Base-by-base conservation (phyloP, 2,329 filamentous ascomycete genomes). In the Metarhizium anisopliae region DNA sequence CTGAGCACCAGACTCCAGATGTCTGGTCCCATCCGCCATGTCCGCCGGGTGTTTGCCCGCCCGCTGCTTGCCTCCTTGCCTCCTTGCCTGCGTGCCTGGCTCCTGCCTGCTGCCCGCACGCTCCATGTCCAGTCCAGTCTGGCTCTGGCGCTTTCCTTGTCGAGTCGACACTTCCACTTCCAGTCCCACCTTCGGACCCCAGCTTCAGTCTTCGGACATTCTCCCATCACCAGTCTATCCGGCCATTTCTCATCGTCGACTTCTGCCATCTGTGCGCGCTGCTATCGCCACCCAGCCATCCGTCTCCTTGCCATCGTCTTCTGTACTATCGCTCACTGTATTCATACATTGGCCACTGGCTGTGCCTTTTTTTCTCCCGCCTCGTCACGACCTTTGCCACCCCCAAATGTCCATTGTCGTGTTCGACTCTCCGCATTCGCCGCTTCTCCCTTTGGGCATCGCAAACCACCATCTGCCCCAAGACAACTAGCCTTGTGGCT, bases 221-320 rank as follows among this genome's bases (percentile, higher is more conserved):
- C 55, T 52, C 54, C 51, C 47, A 56, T 40, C 52, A 32, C 47
- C 53, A 52, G 49, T 38, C 8, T 30, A 36, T 54, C 56, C 29
- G 13, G 32, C 32, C 51, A 20, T 29, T 43, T 43, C 51, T 43
- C 56, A 56, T 52, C 38, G 32, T 50, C 55, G 49, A 36, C 56
- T 18, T 40, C 45, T 40, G 43, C 43, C 50, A 32, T 51, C 43
- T 50, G 47, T 55, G 52, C 42, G 42, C 35, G 49, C 38, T 52
- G 50, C 53, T 50, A 29, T 57, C 53, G 53, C 53, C 49, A 52
- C 43, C 47, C 55, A 51, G 47, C 30, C 47, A 47, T n/a, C 30
- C 38, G 47, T 51, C 40, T 40, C 25, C 20, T 47, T 50, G n/a
- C 36, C 50, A 20, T 52, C 52, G 8, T 16, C 18, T 35, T 56